Base-by-base conservation (phyloP, 306 rosid species). In the Sphenostylis stenocarpa region DNA sequence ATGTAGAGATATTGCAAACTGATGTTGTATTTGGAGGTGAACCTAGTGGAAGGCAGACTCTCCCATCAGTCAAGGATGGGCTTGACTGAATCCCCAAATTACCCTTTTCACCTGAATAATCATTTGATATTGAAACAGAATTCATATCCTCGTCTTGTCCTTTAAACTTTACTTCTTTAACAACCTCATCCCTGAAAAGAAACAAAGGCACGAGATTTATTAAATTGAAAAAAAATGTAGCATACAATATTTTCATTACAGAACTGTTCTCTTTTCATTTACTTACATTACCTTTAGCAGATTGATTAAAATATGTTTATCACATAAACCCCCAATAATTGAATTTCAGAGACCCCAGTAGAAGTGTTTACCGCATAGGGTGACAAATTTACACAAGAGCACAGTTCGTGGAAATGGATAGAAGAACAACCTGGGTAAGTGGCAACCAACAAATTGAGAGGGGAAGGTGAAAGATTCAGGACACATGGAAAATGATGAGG, bases 1-100 rank as follows among this genome's bases (percentile, higher is more conserved):
- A 91, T 67, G 91, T 90, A 64, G 97, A 89, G 70, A 86, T 76
- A 68, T 60, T 86, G 85, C 88, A 83, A 34, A 82, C 83, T 45
- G 89, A 88, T 26, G 85, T 72, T 34, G 85, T 72, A 85, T 80
- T 87, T 44, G 84, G 87, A 17, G 97, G 88, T 53, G 98, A 93
- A 71, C 87, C 90, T 64, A 73, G 87, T 15, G 82, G 86, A 79
- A 81, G 83, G 81, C 80, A 83, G 81, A 86, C 87, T 44, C 85
- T 87, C 9, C 86, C 93, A 67, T 86, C 90, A 36, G 87, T 84
- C 80, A 82, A 64, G 31, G 92, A 91, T 51, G 92, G 83, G 83
- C 97, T 89, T 73, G 90, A 84, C 77, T 63, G 80, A 47, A 72
- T 66, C 43, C 86, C 89, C n/a, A 82, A 70, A 63, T 61, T 87